Percentiles rank a stretch among this genome's conserved stretches.
phyloP scores from a whole-genome alignment of 768 basidiomycete genomes.

The Thelephora ganbajun region DNA sequence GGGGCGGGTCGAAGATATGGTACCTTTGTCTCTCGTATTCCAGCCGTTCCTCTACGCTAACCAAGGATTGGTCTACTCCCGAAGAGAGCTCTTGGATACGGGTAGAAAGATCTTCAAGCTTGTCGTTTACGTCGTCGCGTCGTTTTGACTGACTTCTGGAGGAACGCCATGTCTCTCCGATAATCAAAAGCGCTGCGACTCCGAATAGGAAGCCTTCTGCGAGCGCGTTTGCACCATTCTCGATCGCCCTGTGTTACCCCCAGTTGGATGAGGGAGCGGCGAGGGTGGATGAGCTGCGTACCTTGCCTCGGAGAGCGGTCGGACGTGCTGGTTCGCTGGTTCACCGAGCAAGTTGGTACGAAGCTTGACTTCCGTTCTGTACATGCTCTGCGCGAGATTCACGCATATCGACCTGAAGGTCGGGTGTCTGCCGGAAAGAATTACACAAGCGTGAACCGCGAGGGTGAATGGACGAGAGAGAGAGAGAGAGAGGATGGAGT shows the following conservation, averaged over 20 bases:
- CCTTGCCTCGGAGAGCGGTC: slow-evolving; percentile 68
- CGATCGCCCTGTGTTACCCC: slow-evolving; percentile 45
- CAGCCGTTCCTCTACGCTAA: slow-evolving; percentile 29
- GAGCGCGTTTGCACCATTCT: slow-evolving; percentile 72
- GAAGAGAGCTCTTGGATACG: slow-evolving; percentile 31
- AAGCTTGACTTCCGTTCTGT: slow-evolving; percentile 57
- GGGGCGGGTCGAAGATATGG: slow-evolving; percentile 1
- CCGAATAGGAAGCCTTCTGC: slow-evolving; percentile 77
- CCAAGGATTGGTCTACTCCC: slow-evolving; percentile 26
- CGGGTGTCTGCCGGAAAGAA: slow-evolving; percentile 37
- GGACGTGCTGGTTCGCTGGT: slow-evolving; percentile 46
- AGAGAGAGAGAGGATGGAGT: too few relatives aligned
- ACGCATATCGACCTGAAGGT: slow-evolving; percentile 60
- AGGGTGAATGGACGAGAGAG: background rate
- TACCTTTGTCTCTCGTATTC: slow-evolving; percentile 32
- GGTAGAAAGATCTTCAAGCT: slow-evolving; percentile 41
- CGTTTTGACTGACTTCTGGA: slow-evolving; percentile 57
- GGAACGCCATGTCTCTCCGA: slow-evolving; percentile 66
- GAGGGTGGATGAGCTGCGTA: slow-evolving; percentile 19
- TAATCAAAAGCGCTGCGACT: slow-evolving; percentile 60
- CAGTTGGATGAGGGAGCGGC: background rate
- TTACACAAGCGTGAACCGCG: background rate
- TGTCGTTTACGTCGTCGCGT: slow-evolving; percentile 60
- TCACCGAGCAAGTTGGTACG: slow-evolving; percentile 71
- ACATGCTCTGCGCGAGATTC: slow-evolving; percentile 61